phyloP scores from a whole-genome alignment of 2,329 filamentous ascomycete species.

The Colletotrichum trifolii region DNA sequence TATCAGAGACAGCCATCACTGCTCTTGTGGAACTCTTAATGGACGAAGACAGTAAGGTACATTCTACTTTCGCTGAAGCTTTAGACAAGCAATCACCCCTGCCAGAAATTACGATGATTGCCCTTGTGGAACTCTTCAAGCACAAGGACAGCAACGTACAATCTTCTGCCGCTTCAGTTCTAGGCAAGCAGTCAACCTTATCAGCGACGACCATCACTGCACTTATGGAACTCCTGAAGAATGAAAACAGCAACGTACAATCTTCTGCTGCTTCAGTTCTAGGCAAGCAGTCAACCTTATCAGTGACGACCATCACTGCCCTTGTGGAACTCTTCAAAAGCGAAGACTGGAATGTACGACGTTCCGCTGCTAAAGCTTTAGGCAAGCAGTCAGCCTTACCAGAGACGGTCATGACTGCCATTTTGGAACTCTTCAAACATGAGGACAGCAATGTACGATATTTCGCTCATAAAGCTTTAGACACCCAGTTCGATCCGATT shows the following conservation, averaged over 20 bases:
- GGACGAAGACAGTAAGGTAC: neutral
- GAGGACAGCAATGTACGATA: neutral
- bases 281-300: too few species aligned
- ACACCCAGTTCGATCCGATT: neutral
- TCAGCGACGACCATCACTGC: neutral
- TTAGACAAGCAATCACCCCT: conserved; percentile 16
- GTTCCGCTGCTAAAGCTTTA: conserved; percentile 2
- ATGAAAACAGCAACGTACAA: too few species aligned
- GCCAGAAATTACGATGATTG: conserved; percentile 6
- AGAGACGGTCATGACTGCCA: neutral
- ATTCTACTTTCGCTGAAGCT: neutral
- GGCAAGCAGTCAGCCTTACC: neutral
- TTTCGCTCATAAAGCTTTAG: too few species aligned
- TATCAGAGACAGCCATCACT: neutral
- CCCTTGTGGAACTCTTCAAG: too few species aligned
- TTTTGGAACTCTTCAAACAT: neutral
- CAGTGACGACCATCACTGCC: too few species aligned
- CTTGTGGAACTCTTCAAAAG: too few species aligned
- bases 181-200: conserved; percentile 1
- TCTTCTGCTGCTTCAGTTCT: too few species aligned
- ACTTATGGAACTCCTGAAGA: neutral
- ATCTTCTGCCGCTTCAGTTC: neutral
- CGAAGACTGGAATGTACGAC: conserved; percentile 9
- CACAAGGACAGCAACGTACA: neutral
- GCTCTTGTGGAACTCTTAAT: neutral